phyloP scores from a whole-genome alignment of 129 eudicot species.

The Ambrosia artemisiifolia region DNA sequence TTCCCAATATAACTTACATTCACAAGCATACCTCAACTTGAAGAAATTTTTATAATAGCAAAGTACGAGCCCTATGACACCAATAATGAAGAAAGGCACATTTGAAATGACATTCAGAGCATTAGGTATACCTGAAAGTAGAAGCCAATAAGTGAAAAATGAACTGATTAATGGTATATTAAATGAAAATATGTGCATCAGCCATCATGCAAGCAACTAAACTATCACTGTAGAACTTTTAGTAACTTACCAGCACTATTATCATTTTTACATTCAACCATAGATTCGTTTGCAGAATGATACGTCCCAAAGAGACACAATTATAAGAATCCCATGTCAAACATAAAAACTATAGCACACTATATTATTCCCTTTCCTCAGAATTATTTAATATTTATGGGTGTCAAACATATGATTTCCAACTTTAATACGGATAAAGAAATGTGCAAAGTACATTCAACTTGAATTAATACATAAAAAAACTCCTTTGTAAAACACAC shows the following conservation, averaged over 20 bases:
- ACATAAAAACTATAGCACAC: background rate
- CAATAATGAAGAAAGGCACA: constrained; percentile 64
- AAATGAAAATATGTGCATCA: background rate
- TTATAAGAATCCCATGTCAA: background rate
- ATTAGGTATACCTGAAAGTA: constrained; percentile 74
- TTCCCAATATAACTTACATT: background rate
- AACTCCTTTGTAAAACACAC: background rate
- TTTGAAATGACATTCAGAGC: constrained; percentile 73
- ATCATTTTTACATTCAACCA: background rate
- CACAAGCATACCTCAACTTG: constrained; percentile 58
- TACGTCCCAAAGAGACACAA: constrained; percentile 2
- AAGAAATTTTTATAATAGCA: constrained; percentile 66
- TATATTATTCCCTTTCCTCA: background rate
- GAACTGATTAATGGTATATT: background rate
- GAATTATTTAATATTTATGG: background rate
- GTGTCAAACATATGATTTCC: background rate
- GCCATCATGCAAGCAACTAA: constrained; percentile 5
- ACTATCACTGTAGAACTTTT: background rate
- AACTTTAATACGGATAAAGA: background rate
- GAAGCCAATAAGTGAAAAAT: constrained; percentile 12
- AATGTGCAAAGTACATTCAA: background rate
- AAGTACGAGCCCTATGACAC: constrained; percentile 70
- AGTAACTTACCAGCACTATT: background rate
- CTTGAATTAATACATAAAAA: background rate
- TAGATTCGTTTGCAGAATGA: background rate